phyloP scores from a whole-genome alignment of 331 rosid species.

The Pyracantha coccinea region DNA sequence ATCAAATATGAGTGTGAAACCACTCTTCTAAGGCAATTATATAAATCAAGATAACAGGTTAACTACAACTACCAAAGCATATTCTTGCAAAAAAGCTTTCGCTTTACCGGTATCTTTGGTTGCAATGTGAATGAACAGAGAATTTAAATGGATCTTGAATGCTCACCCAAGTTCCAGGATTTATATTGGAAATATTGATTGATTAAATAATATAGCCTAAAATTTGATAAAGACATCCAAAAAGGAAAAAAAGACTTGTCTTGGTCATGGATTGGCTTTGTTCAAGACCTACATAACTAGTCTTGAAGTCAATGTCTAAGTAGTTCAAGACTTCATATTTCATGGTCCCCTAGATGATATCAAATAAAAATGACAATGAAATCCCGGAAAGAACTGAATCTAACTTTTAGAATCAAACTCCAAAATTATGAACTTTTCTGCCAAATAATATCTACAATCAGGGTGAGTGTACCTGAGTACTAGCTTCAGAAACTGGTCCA shows the following conservation, averaged over 20 bases:
- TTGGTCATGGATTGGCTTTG: background rate
- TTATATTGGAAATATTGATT: background rate
- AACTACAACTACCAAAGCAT: background rate
- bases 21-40: background rate
- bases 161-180: background rate
- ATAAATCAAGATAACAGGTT: background rate
- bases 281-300: background rate
- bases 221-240: background rate
- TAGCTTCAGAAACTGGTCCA: constrained; percentile 79
- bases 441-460: background rate
- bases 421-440: background rate
- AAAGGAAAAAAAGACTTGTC: background rate
- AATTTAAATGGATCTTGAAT: background rate
- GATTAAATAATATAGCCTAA: background rate
- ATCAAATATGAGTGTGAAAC: background rate
- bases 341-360: background rate
- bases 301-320: background rate
- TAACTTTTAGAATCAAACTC: background rate
- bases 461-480: constrained; percentile 58
- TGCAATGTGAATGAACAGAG: background rate
- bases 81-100: background rate
- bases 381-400: background rate
- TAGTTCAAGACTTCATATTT: background rate
- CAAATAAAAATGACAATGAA: background rate
- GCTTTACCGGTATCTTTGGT: background rate